phyloP scores from a whole-genome alignment of 129 eudicot species.

The Ambrosia trifida region DNA sequence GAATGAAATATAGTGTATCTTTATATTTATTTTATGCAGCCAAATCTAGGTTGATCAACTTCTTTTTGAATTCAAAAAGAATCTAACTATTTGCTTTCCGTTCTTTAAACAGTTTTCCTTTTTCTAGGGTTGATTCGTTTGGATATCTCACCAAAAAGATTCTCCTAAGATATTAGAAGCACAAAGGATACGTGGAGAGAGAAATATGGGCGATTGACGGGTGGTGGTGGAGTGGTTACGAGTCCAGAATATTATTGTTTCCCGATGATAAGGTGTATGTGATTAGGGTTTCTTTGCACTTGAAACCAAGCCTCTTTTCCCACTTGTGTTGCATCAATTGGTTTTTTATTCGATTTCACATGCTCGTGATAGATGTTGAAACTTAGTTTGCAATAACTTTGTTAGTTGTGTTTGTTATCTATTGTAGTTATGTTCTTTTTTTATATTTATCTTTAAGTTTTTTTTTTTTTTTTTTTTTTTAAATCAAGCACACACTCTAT shows the following conservation, averaged over 20 bases:
- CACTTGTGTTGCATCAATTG: background rate
- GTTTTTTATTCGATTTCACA: background rate
- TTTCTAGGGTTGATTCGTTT: slow-evolving; percentile 18
- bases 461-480: too few relatives aligned
- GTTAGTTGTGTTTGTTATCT: too few relatives aligned
- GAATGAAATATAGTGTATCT: background rate
- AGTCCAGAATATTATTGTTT: background rate
- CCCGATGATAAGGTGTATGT: background rate
- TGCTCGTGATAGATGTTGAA: background rate
- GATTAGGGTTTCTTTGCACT: background rate
- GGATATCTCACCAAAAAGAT: background rate
- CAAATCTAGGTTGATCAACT: slow-evolving; percentile 5
- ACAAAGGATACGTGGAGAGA: background rate
- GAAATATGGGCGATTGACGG: background rate
- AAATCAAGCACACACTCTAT: too few relatives aligned
- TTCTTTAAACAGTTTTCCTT: background rate
- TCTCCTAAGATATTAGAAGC: background rate
- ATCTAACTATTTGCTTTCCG: slow-evolving; percentile 7
- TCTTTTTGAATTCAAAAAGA: background rate
- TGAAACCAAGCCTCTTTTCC: background rate
- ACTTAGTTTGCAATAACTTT: background rate
- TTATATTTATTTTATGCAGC: background rate
- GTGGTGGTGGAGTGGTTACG: background rate
- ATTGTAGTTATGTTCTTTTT: too few relatives aligned
- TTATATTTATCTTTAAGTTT: too few relatives aligned